A percentile compares a stretch with the other conserved stretches of the same genome.
Evolutionary conservation across 2,329 filamentous ascomycete genomes (phyloP).

Genomic region (Sporothrix brunneoviolacea): DNA sequence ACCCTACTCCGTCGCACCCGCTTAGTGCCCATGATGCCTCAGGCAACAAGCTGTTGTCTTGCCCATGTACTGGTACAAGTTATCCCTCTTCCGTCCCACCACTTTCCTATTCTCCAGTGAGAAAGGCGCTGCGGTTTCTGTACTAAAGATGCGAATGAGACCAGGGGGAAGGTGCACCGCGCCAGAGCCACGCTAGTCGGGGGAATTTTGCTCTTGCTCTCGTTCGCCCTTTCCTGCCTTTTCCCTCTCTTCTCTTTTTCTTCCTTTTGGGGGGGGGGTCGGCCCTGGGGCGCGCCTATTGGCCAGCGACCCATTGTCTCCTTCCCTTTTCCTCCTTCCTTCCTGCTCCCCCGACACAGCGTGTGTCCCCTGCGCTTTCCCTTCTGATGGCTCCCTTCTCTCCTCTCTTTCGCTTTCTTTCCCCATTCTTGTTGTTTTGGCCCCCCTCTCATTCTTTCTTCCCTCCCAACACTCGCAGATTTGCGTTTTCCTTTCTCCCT

Average conservation of each 20-base stretch:
- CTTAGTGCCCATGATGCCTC: background rate
- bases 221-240: constrained; percentile 3
- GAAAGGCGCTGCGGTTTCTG: background rate
- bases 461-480: constrained; percentile 4
- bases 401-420: constrained; percentile 5
- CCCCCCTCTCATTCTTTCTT: constrained; percentile 11
- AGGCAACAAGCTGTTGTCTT: constrained; percentile 4
- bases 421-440: constrained; percentile 11
- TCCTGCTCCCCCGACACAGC: constrained; percentile 4
- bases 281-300: background rate
- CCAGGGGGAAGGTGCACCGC: constrained; percentile 15
- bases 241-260: background rate
- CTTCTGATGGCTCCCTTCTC: constrained; percentile 4
- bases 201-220: constrained; percentile 12
- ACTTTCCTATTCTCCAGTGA: background rate
- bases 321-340: background rate
- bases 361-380: constrained; percentile 9
- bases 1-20: too few species aligned
- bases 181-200: constrained; percentile 17
- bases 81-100: background rate
- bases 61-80: constrained; percentile 8
- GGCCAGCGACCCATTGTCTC: background rate
- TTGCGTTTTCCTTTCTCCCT: constrained; percentile 1
- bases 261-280: background rate
- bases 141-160: constrained; percentile 7